Base-by-base conservation (phyloP, 169 alveolate genomes). In the Eimeria zaria region DNA sequence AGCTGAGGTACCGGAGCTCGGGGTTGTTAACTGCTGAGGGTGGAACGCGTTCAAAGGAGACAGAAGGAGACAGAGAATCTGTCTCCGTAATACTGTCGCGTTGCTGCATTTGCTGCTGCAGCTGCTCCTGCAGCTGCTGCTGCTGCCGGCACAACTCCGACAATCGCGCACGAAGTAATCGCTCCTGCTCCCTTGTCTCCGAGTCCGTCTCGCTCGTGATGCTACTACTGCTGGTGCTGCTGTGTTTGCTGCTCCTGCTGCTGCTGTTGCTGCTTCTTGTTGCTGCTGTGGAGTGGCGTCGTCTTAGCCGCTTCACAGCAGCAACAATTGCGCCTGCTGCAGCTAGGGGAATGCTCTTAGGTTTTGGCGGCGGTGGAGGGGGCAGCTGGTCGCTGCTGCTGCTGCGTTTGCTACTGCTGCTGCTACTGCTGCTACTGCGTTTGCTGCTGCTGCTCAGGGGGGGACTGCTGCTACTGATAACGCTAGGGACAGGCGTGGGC, bases 161-260 rank as follows among this genome's bases (percentile, higher is more conserved):
- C 89, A 81, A 41, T 18, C 58, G 64, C 64, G 46, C 46, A 7
- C 39, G 89, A 69, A 81, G 41, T 27, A 46, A 11, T 8, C 89
- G 46, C 71, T 81, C 89, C 41, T 46, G 46, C 89, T 81, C 89
- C 30, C 89, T 36, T 48, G 44, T 81, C 44, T 81, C 89, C 64
- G 89, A 81, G 71, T 81, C 89, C 30, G 89, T 81, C 73, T 81
- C 89, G 64, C 89, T 78, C 41, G 16, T 78, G 69, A 69, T 81
- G 89, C 89, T 81, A 39, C 64, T 51, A 51, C 64, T 81, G 44
- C 69, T 81, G 44, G 73, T 81, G 73, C 89, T 39, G 36, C 67
- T 48, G 8, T 33, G 9, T n/a, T n/a, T 78, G 27, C 67, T 46
- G 89, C 67, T 78, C 12, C 64, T 48, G 39, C 67, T 78, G 27